Percentiles rank a stretch among this genome's conserved stretches.
These are phyloP conservation scores for Moricandia moricandioides DNA, from an alignment of 345 rosid genomes.

Conservation along the genomic window DNA sequence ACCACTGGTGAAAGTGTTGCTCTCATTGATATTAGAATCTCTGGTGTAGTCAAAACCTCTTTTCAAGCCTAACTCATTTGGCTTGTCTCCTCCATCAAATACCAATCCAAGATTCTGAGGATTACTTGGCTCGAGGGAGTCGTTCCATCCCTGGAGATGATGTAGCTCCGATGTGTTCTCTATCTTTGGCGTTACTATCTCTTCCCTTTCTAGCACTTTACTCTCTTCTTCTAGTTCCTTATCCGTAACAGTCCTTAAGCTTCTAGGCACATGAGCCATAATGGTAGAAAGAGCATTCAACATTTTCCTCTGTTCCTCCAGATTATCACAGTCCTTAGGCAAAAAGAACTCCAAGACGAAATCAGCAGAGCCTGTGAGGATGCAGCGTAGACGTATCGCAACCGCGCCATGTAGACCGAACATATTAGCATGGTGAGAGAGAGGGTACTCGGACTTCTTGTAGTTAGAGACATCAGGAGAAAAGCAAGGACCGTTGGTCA, in stretches of 20 bases:
- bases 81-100: conserved; percentile 35
- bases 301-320: conserved; percentile 64
- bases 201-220: conserved; percentile 43
- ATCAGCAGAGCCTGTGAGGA: conserved; percentile 62
- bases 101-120: conserved; percentile 36
- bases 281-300: conserved; percentile 62
- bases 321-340: conserved; percentile 62
- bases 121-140: not conserved
- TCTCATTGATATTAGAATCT: conserved; percentile 50
- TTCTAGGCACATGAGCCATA: conserved; percentile 67
- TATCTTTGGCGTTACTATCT: conserved; percentile 33
- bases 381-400: conserved; percentile 76
- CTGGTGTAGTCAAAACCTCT: conserved; percentile 42
- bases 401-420: conserved; percentile 74
- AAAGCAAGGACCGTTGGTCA: conserved; percentile 91
- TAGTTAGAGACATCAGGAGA: conserved; percentile 58
- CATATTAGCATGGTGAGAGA: conserved; percentile 92
- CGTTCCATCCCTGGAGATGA: not conserved
- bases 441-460: conserved; percentile 75
- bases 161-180: conserved; percentile 36
- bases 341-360: conserved; percentile 93
- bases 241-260: conserved; percentile 69
- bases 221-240: conserved; percentile 68
- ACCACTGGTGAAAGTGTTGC: conserved; percentile 44
- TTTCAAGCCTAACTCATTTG: conserved; percentile 34